Percentiles rank a stretch among this genome's conserved stretches.
Conservation (phyloP, 192 early-diverging fungal species). For the Coemansia sp. region DNA sequence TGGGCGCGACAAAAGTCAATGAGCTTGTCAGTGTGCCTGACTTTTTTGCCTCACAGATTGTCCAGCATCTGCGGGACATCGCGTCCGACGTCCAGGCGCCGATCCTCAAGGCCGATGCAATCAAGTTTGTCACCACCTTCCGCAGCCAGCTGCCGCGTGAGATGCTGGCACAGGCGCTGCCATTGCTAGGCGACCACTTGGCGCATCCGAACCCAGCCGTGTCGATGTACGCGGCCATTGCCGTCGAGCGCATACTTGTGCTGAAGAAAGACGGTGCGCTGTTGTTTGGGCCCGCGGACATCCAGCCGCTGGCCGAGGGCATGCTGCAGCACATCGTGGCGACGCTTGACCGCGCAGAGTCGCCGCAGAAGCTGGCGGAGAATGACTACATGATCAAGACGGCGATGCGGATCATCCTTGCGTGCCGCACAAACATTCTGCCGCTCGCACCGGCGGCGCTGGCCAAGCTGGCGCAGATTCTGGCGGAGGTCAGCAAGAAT, state of each 20-base stretch:
- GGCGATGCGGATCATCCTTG: constrained; percentile 83
- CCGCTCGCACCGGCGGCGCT: constrained; percentile 74
- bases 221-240: constrained; percentile 87
- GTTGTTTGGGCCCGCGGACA: constrained; percentile 68
- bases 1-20: constrained; percentile 86
- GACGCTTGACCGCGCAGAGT: constrained; percentile 71
- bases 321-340: constrained; percentile 76
- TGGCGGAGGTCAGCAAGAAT: constrained; percentile 85
- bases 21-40: constrained; percentile 78
- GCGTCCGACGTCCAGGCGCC: constrained; percentile 68
- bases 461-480: constrained; percentile 72
- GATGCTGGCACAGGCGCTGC: constrained; percentile 73
- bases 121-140: constrained; percentile 94
- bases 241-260: constrained; percentile 87
- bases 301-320: constrained; percentile 65
- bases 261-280: constrained; percentile 63
- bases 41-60: constrained; percentile 80
- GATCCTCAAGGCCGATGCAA: constrained; percentile 91
- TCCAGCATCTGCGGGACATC: constrained; percentile 79
- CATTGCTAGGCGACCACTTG: constrained; percentile 78
- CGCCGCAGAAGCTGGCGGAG: constrained; percentile 92
- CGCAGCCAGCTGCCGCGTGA: constrained; percentile 88
- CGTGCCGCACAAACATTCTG: constrained; percentile 69
- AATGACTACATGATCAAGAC: constrained; percentile 96
- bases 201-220: constrained; percentile 81